These are phyloP conservation scores for Baudoinia panamericana DNA, from an alignment of 495 filamentous ascomycete genomes.

Conservation along the genomic window DNA sequence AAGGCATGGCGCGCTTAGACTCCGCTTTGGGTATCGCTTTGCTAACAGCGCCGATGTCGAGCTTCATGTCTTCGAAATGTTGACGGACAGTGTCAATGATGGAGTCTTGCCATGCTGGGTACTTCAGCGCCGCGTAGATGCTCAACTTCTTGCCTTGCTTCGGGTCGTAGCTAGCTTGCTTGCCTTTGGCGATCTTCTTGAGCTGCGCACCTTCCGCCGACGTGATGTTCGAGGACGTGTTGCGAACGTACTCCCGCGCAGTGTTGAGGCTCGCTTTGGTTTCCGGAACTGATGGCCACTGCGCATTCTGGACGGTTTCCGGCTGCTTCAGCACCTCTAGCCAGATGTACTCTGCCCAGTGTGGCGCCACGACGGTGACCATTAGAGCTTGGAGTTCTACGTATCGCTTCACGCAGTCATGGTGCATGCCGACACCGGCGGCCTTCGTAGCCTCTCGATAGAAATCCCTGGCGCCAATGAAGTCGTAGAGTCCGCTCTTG, in stretches of 20 bases:
- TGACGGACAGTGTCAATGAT: constrained; percentile 73
- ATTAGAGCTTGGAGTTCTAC: constrained; percentile 77
- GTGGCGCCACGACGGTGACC: constrained; percentile 68
- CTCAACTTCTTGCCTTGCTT: constrained; percentile 84
- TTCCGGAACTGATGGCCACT: constrained; percentile 59
- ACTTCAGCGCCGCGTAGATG: constrained; percentile 65
- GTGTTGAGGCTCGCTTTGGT: constrained; percentile 52
- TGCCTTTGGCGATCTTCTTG: constrained; percentile 83
- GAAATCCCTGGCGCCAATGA: constrained; percentile 70
- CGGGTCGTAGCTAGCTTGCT: constrained; percentile 65
- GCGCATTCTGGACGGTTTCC: constrained; percentile 60
- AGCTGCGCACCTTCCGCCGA: constrained; percentile 68
- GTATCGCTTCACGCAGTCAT: constrained; percentile 59
- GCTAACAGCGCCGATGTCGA: constrained; percentile 71
- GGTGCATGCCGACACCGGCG: constrained; percentile 71
- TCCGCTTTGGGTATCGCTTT: constrained; percentile 47
- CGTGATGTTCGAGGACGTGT: constrained; percentile 64
- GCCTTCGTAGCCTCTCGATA: constrained; percentile 71
- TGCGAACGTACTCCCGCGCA: constrained; percentile 65
- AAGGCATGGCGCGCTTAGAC: constrained; percentile 97
- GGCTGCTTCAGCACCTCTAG: constrained; percentile 68
- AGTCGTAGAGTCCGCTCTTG: constrained; percentile 81
- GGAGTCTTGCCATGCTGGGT: constrained; percentile 80
- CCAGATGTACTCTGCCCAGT: constrained; percentile 94
- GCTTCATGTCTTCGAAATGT: constrained; percentile 41